These are phyloP conservation scores for Brassica incana DNA, from an alignment of 345 rosid genomes.

Conservation along the genomic window DNA sequence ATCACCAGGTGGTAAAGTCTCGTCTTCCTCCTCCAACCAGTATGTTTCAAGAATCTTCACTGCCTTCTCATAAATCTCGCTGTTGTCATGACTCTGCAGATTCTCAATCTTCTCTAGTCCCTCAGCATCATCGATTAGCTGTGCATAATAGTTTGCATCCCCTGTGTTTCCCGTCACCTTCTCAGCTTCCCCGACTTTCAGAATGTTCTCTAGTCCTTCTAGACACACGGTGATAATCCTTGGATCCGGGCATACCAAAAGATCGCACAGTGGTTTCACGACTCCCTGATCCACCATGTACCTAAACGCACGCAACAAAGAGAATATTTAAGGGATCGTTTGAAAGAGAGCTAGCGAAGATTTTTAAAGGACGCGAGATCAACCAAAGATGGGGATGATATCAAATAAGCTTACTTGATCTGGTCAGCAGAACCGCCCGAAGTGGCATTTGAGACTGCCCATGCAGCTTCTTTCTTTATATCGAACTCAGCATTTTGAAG, in stretches of 20 bases:
- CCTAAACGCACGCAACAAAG: conserved; percentile 34
- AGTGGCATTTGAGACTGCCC: conserved; percentile 85
- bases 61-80: conserved; percentile 84
- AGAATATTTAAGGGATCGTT: neutral
- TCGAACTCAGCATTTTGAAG: conserved; percentile 83
- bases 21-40: conserved; percentile 82
- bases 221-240: conserved; percentile 77
- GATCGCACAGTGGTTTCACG: conserved; percentile 81
- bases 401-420: conserved; percentile 52
- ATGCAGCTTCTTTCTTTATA: conserved; percentile 88
- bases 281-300: conserved; percentile 71
- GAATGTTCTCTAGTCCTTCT: conserved; percentile 80
- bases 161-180: conserved; percentile 54
- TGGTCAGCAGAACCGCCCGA: conserved; percentile 84
- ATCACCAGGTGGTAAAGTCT: conserved; percentile 66
- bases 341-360: neutral
- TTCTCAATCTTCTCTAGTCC: conserved; percentile 81
- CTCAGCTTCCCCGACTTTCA: conserved; percentile 78
- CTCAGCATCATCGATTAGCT: conserved; percentile 76
- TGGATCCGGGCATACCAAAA: conserved; percentile 77
- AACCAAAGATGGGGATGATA: neutral
- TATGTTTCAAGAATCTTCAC: conserved; percentile 79
- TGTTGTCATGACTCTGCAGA: conserved; percentile 84
- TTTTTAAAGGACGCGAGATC: neutral
- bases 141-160: conserved; percentile 64